Conservation (phyloP, 2,329 filamentous ascomycete genomes). For the Penicillium verrucosum region DNA sequence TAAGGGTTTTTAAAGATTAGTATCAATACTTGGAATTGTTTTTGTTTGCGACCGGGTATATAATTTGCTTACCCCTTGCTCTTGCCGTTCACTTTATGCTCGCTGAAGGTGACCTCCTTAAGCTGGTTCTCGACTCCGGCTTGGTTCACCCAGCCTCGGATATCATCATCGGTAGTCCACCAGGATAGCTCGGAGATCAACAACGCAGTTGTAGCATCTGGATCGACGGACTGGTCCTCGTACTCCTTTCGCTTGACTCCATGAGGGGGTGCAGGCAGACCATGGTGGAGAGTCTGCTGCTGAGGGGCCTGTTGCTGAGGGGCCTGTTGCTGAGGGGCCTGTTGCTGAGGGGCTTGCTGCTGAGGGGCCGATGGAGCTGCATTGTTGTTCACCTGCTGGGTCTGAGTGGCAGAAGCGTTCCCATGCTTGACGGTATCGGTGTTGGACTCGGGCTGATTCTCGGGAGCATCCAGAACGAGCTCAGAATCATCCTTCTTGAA, state of each 20-base stretch:
- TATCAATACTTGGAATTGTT: neutral
- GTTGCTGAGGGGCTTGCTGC: slow-evolving; percentile 22
- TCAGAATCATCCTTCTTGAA: slow-evolving; percentile 41
- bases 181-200: slow-evolving; percentile 88
- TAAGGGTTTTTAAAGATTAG: slow-evolving; percentile 25
- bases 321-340: slow-evolving; percentile 21
- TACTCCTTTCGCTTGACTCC: slow-evolving; percentile 61
- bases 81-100: slow-evolving; percentile 98
- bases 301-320: slow-evolving; percentile 22
- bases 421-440: slow-evolving; percentile 21
- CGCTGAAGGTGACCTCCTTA: slow-evolving; percentile 91
- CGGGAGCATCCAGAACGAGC: slow-evolving; percentile 39
- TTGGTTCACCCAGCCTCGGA: slow-evolving; percentile 78
- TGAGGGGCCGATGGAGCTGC: slow-evolving; percentile 15
- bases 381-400: slow-evolving; percentile 9
- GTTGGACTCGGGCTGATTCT: slow-evolving; percentile 24
- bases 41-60: neutral
- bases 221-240: slow-evolving; percentile 56
- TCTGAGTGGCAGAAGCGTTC: slow-evolving; percentile 5
- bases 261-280: slow-evolving; percentile 46
- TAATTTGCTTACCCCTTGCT: slow-evolving; percentile 75
- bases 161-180: slow-evolving; percentile 96
- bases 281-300: slow-evolving; percentile 18
- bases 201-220: slow-evolving; percentile 65
- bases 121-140: slow-evolving; percentile 80